These are phyloP conservation scores for Yamadazyma dendronema DNA, from an alignment of 1,139 yeast species.

Conservation along the genomic window DNA sequence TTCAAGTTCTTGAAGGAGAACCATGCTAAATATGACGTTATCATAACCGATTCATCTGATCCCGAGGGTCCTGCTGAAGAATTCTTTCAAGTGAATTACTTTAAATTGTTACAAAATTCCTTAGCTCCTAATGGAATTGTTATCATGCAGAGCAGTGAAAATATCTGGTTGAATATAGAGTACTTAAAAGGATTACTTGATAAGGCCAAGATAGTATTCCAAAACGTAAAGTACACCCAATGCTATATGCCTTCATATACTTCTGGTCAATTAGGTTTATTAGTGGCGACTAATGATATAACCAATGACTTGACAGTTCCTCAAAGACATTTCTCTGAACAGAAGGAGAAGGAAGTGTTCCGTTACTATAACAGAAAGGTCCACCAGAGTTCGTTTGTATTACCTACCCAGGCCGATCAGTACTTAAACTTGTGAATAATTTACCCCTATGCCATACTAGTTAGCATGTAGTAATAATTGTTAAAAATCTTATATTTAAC, in stretches of 20 bases:
- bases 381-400: constrained; percentile 76
- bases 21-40: constrained; percentile 63
- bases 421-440: constrained; percentile 8
- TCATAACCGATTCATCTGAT: constrained; percentile 93
- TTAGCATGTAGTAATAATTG: too few species aligned
- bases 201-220: constrained; percentile 71
- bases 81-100: constrained; percentile 82
- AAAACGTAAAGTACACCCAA: constrained; percentile 74
- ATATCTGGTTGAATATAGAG: constrained; percentile 82
- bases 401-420: constrained; percentile 82
- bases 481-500: too few species aligned
- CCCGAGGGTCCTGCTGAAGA: constrained; percentile 99
- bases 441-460: too few species aligned
- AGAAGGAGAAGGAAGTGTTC: constrained; percentile 52
- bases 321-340: constrained; percentile 30
- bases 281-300: constrained; percentile 72
- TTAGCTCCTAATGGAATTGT: constrained; percentile 74
- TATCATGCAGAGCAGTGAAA: constrained; percentile 90
- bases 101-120: constrained; percentile 66
- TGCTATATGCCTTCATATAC: constrained; percentile 95
- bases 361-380: constrained; percentile 72
- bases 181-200: constrained; percentile 59
- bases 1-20: constrained; percentile 65
- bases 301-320: constrained; percentile 55
- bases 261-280: constrained; percentile 90